Evolutionary conservation across 208 protist species (phyloP), one percentile per base, ranked within the genome.

Genomic region (Wallacemonas collosoma): DNA sequence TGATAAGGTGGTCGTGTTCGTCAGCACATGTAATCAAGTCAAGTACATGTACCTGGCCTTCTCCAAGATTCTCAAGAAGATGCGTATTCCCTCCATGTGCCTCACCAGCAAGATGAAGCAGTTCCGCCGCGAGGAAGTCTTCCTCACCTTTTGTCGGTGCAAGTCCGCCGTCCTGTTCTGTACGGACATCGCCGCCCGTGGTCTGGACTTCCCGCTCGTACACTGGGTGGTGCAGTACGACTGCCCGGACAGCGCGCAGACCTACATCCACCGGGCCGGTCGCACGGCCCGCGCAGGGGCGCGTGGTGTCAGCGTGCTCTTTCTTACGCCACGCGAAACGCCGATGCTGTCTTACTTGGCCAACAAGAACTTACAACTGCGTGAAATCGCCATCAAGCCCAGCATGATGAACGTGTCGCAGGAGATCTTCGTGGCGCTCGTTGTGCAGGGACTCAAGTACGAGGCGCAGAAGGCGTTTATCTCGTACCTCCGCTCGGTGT

Each of bases 221-320:
- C 89, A 99, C 76, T 99, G 98, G 98, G 98, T 99, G 0, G 73
- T 99, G 50, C 98, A 99, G 89, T 93, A 98, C 56, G 99, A 99
- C 87, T 99, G 96, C 73, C 98, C 99, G 3, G 98, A 99, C 45
- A 97, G 98, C 72, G 96, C 96, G 39, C 87, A 98, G 62, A 99
- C 98, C 35, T 99, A 99, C 82, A 99, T 99, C 68, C 99, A 99
- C 78, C 95, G 99, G n/a, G 98, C 98, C 1, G 98, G 98, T 17
- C 90, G 98, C 38, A 99, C 97, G 0, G 98, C 98, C 0, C 93
- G 98, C 15, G 98, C 97, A 63, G 82, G 97, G 1, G 82, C 93
- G 1, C 82, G 86, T 26, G 99, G 99, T 8, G 95, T 97, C 11
- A 96, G 89, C 14, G 83, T 99, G 14, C 97, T 99, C 11, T 85